Evolutionary conservation across 2,329 filamentous ascomycete genomes (phyloP), one percentile per base, ranked within the genome.

Genomic region (Claviceps citrina): DNA sequence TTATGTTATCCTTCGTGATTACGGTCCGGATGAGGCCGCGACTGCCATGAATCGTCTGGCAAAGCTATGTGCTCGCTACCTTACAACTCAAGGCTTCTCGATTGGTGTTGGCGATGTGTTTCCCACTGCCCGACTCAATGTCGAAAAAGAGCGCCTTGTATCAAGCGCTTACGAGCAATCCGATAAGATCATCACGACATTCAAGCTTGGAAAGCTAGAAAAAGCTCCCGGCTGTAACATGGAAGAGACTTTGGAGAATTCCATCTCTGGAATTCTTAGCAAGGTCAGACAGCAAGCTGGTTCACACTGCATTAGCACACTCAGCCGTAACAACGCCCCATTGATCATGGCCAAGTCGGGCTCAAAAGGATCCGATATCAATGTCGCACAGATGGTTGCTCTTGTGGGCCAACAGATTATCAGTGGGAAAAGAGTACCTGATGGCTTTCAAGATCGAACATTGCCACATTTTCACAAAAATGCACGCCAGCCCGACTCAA

Each of bases 341-440:
- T 69, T 96, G 47, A 81, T 94, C 64, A 98, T 98, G 91, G 91
- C 91, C 45, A 91, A 84, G 46, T 96, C 85, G 10, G 91, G 91
- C 36, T 96, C 89, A 40, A 98, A 98, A 61, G 91, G 91, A 57
- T 94, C 86, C 5, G 82, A 84, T 51, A 93, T 98, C 67, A 98
- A 98, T 68, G 91, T 98, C 26, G 91, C 91, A 7, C 91, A 98
- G 65, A 98, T 98, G 91, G 83, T 96, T 56, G 89, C 91, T 42
- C 78, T 87, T 43, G 91, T 98, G 55, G 91, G 91, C 38, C 91
- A 98, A 62, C 91, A 98, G 52, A 95, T 96, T 73, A 96, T 98
- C 53, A 83, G 83, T 44, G 85, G 86, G 36, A 76, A 83, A 54
- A 87, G 91, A 73, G 87, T 98, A 25, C 75, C 84, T 33, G 85